These are phyloP conservation scores for Podila clonocystis DNA, from an alignment of 192 early-diverging fungal genomes.

Conservation along the genomic window DNA sequence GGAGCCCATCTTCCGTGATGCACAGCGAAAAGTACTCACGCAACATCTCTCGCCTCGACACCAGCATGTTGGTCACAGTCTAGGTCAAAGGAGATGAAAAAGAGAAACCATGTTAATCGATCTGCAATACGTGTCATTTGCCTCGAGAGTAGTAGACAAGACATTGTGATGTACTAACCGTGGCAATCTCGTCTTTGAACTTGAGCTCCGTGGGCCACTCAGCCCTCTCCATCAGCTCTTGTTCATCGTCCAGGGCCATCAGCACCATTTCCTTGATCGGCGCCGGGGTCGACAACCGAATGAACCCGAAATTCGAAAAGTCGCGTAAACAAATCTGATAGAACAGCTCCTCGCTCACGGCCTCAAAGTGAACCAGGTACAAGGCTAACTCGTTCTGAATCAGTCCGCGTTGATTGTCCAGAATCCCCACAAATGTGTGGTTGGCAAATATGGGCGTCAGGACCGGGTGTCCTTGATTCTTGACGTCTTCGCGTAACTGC, in stretches of 20 bases:
- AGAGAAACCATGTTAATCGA: not conserved
- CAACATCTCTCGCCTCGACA: constrained; percentile 79
- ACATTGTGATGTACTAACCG: constrained; percentile 49
- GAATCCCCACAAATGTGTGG: constrained; percentile 90
- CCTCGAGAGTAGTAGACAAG: too few relatives aligned
- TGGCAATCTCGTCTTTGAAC: constrained; percentile 63
- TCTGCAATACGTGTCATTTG: too few relatives aligned
- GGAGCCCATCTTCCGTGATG: constrained; percentile 69
- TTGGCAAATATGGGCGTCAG: constrained; percentile 82
- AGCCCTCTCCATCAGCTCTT: constrained; percentile 46
- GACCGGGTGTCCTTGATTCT: constrained; percentile 66
- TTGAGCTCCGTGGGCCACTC: constrained; percentile 61
- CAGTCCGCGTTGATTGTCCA: constrained; percentile 80
- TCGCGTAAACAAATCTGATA: constrained; percentile 85
- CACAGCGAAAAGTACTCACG: constrained; percentile 89
- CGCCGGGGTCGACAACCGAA: constrained; percentile 70
- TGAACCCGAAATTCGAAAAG: constrained; percentile 90
- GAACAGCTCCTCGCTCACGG: constrained; percentile 86
- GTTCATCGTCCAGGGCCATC: constrained; percentile 73
- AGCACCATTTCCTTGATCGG: constrained; percentile 74
- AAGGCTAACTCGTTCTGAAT: constrained; percentile 89
- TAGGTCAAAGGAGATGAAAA: constrained; percentile 11
- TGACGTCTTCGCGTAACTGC: constrained; percentile 79
- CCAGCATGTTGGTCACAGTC: constrained; percentile 60
- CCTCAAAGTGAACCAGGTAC: constrained; percentile 85